These are phyloP conservation scores for Calocybe gambosa DNA, from an alignment of 1,284 basidiomycete species.

Conservation along the genomic window DNA sequence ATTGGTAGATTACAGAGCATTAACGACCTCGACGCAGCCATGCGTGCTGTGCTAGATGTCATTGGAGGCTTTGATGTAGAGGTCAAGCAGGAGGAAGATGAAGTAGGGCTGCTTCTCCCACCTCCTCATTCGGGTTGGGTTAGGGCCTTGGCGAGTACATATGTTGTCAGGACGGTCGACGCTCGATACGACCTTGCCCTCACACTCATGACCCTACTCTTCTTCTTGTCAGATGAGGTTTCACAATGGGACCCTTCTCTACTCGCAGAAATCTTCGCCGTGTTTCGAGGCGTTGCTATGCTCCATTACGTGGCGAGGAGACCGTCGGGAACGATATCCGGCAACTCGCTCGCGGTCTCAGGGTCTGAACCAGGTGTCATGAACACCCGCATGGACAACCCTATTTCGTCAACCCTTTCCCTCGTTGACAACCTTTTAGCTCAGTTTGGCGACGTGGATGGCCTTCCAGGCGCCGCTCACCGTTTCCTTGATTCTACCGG, in stretches of 20 bases:
- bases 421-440: conserved; percentile 65
- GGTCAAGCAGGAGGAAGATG: conserved; percentile 69
- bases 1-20: conserved; percentile 49
- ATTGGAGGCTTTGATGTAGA: conserved; percentile 64
- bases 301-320: conserved; percentile 54
- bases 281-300: conserved; percentile 71
- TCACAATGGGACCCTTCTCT: conserved; percentile 57
- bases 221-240: conserved; percentile 62
- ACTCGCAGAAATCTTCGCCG: conserved; percentile 67
- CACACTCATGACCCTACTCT: conserved; percentile 59
- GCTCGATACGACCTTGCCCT: conserved; percentile 70
- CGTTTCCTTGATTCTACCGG: conserved; percentile 61
- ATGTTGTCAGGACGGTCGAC: conserved; percentile 54
- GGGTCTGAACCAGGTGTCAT: conserved; percentile 52
- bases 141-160: conserved; percentile 54
- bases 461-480: conserved; percentile 56
- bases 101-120: conserved; percentile 49
- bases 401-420: conserved; percentile 55
- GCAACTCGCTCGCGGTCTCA: conserved; percentile 18
- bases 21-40: conserved; percentile 49
- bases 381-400: conserved; percentile 39
- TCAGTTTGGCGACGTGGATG: conserved; percentile 37
- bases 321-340: conserved; percentile 41
- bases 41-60: conserved; percentile 53
- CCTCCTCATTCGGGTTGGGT: conserved; percentile 54